phyloP scores from a whole-genome alignment of 805 yeast genomes.

The Yarrowia keelungensis region DNA sequence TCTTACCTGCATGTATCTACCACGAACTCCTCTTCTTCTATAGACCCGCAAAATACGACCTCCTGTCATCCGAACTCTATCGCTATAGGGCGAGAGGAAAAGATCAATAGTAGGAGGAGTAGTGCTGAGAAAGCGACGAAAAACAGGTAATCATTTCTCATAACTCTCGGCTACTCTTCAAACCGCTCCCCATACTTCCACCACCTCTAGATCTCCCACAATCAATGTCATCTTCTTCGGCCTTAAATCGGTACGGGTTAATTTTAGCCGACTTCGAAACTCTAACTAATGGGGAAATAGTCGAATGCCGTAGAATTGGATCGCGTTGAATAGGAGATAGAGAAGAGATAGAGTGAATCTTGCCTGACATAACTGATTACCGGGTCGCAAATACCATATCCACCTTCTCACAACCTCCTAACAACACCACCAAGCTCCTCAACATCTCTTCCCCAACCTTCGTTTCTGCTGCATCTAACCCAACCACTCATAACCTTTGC shows the following conservation, averaged over 20 bases:
- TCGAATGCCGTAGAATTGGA: no score
- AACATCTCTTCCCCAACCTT: not conserved
- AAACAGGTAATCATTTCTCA: not conserved
- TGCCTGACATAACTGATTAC: no score
- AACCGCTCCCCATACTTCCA: no score
- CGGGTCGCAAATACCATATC: no score
- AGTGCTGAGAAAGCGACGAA: no score
- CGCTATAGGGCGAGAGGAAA: not conserved
- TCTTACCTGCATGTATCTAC: no score
- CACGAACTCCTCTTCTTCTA: not conserved
- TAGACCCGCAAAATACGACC: not conserved
- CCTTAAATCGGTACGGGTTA: slow-evolving; percentile 12
- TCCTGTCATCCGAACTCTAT: slow-evolving; percentile 1
- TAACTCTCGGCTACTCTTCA: no score
- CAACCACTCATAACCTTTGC: slow-evolving; percentile 25
- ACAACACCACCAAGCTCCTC: no score
- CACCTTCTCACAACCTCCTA: no score
- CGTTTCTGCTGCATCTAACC: not conserved
- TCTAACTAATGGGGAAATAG: not conserved
- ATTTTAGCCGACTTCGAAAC: slow-evolving; percentile 5
- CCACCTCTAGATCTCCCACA: not conserved
- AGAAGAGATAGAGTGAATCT: no score
- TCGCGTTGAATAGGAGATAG: not conserved
- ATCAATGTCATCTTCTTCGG: not conserved
- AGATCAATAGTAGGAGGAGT: no score